Base-by-base conservation (phyloP, 495 filamentous ascomycete species). In the Xylaria cubensis region DNA sequence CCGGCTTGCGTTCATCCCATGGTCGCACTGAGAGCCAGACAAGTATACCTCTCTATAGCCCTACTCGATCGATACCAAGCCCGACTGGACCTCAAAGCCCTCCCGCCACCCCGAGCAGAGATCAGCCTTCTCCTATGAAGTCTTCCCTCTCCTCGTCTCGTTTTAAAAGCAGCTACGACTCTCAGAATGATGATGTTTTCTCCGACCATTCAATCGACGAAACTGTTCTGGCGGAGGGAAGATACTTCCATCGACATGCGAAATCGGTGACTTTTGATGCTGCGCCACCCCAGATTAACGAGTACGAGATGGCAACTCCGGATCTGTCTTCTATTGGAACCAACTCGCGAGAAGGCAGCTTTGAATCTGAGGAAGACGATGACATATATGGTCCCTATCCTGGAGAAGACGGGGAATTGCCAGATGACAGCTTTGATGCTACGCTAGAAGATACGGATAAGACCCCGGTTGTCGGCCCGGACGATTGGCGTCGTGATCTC, bases 191-290 rank as follows among this genome's bases (percentile, higher is more conserved):
- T 24, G 88, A 89, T n/a, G 92, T 91, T 87, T 90, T 91, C n/a
- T 91, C 92, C 0, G 89, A 90, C 46, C 84, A 86, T 0, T 82
- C 83, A 9, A 77, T 79, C 29, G 85, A 87, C 32, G 88, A 90
- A 67, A 81, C 80, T 42, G 77, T 86, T 63, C 81, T 88, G 21
- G 89, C 87, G 29, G 84, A 82, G 42, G 88, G 90, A 50, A 86
- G 85, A 73, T 86, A 80, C 24, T 86, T 93, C 4, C 90, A 92
- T 78, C 91, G 94, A 46, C 92, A 97, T 82, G 90, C 93, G 0
- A 99, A 99, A 82, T 97, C 94, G 74, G 96, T 99, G 36, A 98
- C 94, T 2, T 99, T 98, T 76, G 95, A 98, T 84, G 91, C 90
- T 36, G 96, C 94, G 0, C 95, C 96, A 29, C 97, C 96, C 39